A percentile compares a stretch with the other conserved stretches of the same genome.
These are phyloP conservation scores for Lipomyces orientalis DNA, from an alignment of 805 yeast genomes.

Conservation along the genomic window DNA sequence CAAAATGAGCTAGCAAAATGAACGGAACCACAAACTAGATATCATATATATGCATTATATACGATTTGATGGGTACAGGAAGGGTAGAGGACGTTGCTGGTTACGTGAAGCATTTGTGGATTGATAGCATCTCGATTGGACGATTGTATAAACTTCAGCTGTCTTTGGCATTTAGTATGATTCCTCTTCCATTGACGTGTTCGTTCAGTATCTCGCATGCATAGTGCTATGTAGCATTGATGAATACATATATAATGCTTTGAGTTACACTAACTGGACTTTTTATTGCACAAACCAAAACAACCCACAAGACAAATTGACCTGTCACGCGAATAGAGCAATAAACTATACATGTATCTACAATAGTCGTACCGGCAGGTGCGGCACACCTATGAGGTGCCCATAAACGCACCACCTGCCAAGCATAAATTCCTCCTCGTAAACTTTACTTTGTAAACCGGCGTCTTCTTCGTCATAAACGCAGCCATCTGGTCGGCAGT, in stretches of 20 bases:
- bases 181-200: no score
- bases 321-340: neutral
- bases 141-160: no score
- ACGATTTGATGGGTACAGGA: neutral
- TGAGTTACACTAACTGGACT: neutral
- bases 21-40: conserved; percentile 6
- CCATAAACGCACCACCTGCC: conserved; percentile 87
- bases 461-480: conserved; percentile 90
- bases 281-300: neutral
- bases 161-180: no score
- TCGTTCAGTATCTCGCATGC: neutral
- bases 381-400: conserved; percentile 34
- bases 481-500: conserved; percentile 91
- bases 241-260: neutral
- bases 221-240: neutral
- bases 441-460: conserved; percentile 90
- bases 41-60: neutral
- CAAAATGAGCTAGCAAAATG: neutral
- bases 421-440: conserved; percentile 88
- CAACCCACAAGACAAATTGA: neutral
- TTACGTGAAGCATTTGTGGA: no score
- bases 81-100: neutral
- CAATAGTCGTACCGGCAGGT: neutral
- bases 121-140: no score
- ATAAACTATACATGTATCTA: neutral